Percentiles rank a stretch among this genome's conserved stretches.
phyloP scores from a whole-genome alignment of 768 basidiomycete species.

The Tylopilus vinaceipallidus region DNA sequence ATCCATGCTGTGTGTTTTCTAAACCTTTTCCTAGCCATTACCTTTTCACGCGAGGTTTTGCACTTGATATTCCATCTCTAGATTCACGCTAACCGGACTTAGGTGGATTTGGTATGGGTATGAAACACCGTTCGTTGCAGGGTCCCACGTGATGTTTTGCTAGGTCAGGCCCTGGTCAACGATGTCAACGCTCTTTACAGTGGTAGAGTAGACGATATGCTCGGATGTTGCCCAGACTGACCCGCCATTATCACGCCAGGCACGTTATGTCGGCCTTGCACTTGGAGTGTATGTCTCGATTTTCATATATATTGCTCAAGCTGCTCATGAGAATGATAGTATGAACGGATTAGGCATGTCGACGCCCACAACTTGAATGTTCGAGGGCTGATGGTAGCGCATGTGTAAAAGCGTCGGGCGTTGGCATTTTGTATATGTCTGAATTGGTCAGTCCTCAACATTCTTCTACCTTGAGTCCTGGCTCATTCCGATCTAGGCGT shows the following conservation, averaged over 20 bases:
- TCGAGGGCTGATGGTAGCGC: neutral
- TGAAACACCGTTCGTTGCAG: neutral
- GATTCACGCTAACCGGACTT: neutral
- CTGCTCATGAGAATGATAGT: neutral
- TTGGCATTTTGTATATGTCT: neutral
- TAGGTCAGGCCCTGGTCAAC: slow-evolving; percentile 11
- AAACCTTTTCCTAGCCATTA: neutral
- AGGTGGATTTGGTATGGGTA: slow-evolving; percentile 7
- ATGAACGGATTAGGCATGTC: neutral
- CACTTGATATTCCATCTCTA: neutral
- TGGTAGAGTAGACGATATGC: neutral
- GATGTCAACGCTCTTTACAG: slow-evolving; percentile 10
- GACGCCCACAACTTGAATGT: neutral
- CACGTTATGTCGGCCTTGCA: slow-evolving; percentile 8
- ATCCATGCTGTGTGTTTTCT: neutral
- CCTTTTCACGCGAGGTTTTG: neutral
- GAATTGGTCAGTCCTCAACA: slow-evolving; percentile 1
- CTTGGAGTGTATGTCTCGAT: slow-evolving; percentile 2
- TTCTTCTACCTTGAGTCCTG: neutral
- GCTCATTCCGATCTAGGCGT: slow-evolving; percentile 5
- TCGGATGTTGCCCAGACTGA: neutral
- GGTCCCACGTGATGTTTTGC: neutral
- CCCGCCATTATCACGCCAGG: neutral
- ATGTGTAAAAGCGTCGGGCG: neutral
- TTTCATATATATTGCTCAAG: neutral